Evolutionary conservation across 305 asterid genomes (phyloP).

Genomic region (Rubia balearica): DNA sequence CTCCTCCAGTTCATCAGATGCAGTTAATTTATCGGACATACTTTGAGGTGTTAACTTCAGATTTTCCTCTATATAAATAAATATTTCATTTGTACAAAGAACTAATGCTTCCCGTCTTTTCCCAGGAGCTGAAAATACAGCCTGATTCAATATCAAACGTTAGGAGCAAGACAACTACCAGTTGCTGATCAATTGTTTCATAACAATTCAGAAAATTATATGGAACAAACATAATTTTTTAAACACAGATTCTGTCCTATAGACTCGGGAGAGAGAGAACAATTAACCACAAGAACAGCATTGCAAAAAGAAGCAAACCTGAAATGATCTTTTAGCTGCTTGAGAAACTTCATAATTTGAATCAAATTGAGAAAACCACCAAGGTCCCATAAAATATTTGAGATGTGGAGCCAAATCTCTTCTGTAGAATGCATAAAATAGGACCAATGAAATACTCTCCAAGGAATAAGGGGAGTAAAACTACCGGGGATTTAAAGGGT

Average conservation of each 20-base stretch:
- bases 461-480: slow-evolving; percentile 1
- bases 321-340: slow-evolving; percentile 91
- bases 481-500: neutral
- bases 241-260: neutral
- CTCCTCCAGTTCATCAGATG: slow-evolving; percentile 89
- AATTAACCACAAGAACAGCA: neutral
- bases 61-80: slow-evolving; percentile 78
- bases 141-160: slow-evolving; percentile 35
- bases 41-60: slow-evolving; percentile 87
- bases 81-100: slow-evolving; percentile 66
- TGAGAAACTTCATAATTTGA: slow-evolving; percentile 83
- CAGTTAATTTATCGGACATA: slow-evolving; percentile 84
- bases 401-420: slow-evolving; percentile 93
- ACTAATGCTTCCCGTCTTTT: slow-evolving; percentile 83
- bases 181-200: neutral
- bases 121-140: slow-evolving; percentile 83
- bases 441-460: neutral
- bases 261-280: neutral
- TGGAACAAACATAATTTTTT: neutral
- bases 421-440: slow-evolving; percentile 40
- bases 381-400: slow-evolving; percentile 88
- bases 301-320: slow-evolving; percentile 47
- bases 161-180: neutral
- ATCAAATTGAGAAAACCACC: slow-evolving; percentile 99
- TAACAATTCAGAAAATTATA: slow-evolving; percentile 4